These are phyloP conservation scores for Carex sylvatica DNA, from an alignment of 202 grass and related monocot species.

Conservation along the genomic window DNA sequence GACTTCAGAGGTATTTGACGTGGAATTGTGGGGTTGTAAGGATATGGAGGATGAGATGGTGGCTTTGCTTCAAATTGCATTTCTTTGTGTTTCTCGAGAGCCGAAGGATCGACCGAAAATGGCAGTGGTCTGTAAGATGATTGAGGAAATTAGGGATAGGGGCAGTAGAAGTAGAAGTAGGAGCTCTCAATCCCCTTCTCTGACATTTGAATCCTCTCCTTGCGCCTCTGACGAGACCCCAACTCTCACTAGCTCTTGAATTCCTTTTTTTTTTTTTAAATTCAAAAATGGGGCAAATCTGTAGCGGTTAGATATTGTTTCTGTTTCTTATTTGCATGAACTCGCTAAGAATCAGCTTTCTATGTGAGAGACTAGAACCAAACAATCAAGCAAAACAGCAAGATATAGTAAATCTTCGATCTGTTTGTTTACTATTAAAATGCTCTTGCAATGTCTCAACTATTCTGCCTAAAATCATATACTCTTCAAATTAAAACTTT, in stretches of 20 bases:
- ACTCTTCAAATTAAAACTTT: neutral
- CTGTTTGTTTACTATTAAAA: neutral
- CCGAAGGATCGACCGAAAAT: constrained; percentile 61
- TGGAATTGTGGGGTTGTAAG: constrained; percentile 56
- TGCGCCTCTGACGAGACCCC: constrained; percentile 58
- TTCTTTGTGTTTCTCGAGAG: constrained; percentile 62
- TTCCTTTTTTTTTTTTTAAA: neutral
- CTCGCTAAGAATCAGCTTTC: neutral
- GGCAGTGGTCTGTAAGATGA: constrained; percentile 80
- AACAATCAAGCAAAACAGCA: too few relatives aligned
- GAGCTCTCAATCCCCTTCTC: constrained; percentile 52
- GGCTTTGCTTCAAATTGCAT: constrained; percentile 80
- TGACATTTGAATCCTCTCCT: constrained; percentile 56
- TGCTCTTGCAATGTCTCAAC: neutral
- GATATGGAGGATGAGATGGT: constrained; percentile 85
- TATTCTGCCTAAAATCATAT: neutral
- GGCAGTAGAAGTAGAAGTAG: constrained; percentile 69
- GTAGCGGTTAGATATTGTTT: constrained; percentile 8
- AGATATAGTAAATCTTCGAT: neutral
- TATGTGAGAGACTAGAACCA: neutral
- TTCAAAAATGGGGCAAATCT: neutral
- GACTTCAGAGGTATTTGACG: constrained; percentile 72
- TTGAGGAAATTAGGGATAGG: constrained; percentile 81
- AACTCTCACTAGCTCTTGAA: constrained; percentile 50
- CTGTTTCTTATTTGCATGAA: neutral